Conservation (phyloP, 805 yeast species). For the Blastobotrys robertii region DNA sequence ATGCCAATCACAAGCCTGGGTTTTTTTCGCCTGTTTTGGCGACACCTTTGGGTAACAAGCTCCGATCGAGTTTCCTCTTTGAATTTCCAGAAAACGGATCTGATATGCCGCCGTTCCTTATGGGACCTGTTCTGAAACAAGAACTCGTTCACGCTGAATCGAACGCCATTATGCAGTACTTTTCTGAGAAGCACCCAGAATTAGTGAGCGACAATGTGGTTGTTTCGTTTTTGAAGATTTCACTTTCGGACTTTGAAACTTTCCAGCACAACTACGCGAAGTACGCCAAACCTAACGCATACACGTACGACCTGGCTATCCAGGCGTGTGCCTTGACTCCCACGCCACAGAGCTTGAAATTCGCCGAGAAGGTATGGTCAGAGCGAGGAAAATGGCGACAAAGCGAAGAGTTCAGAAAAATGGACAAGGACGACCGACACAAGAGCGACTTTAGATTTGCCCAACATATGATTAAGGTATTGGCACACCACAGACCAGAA, state of each 20-base stretch:
- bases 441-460: slow-evolving; percentile 62
- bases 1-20: slow-evolving; percentile 22
- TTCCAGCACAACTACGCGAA: slow-evolving; percentile 30
- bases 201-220: slow-evolving; percentile 36
- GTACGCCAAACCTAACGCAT: slow-evolving; percentile 15
- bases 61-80: slow-evolving; percentile 20
- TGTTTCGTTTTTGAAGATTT: slow-evolving; percentile 43
- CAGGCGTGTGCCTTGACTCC: slow-evolving; percentile 45
- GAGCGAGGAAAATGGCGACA: slow-evolving; percentile 72
- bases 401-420: slow-evolving; percentile 34
- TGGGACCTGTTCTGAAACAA: slow-evolving; percentile 37
- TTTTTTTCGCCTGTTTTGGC: slow-evolving; percentile 20
- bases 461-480: slow-evolving; percentile 50
- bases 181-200: slow-evolving; percentile 35
- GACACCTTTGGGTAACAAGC: slow-evolving; percentile 19
- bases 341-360: slow-evolving; percentile 39
- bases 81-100: slow-evolving; percentile 1
- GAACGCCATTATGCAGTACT: slow-evolving; percentile 61
- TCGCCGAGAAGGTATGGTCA: slow-evolving; percentile 62
- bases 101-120: slow-evolving; percentile 57
- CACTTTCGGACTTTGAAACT: slow-evolving; percentile 27
- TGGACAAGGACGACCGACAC: slow-evolving; percentile 32
- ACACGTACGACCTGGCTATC: slow-evolving; percentile 51
- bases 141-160: slow-evolving; percentile 59
- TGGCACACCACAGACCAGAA: slow-evolving; percentile 38